A percentile compares a stretch with the other conserved stretches of the same genome.
These are phyloP conservation scores for Pelargonium fulgidum DNA, from an alignment of 441 rosid genomes.

Conservation along the genomic window DNA sequence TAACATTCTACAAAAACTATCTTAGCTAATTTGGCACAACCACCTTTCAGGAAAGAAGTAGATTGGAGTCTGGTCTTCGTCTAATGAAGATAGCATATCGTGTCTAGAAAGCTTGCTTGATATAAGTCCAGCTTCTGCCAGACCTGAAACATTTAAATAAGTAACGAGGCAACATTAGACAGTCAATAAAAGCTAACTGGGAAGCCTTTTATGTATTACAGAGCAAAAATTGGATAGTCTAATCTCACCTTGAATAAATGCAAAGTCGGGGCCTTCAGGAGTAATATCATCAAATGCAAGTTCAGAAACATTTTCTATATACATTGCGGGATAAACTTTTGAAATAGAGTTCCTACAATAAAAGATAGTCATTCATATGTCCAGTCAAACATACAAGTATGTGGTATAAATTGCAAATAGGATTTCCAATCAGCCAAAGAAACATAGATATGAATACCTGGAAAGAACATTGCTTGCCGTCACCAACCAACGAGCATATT, in stretches of 20 bases:
- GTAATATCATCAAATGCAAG: conserved; percentile 86
- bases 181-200: conserved; percentile 12
- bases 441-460: conserved; percentile 40
- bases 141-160: conserved; percentile 49
- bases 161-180: conserved; percentile 1
- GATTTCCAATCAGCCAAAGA: background rate
- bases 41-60: conserved; percentile 78
- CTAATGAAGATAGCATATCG: conserved; percentile 41
- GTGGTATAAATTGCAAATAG: conserved; percentile 9
- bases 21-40: conserved; percentile 14
- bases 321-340: conserved; percentile 94
- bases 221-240: conserved; percentile 7
- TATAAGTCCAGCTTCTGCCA: conserved; percentile 96
- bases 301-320: conserved; percentile 79
- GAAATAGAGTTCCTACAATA: conserved; percentile 59
- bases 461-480: conserved; percentile 74
- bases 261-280: conserved; percentile 81
- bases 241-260: conserved; percentile 77
- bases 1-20: conserved; percentile 6
- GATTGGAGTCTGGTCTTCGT: conserved; percentile 37
- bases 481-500: conserved; percentile 92
- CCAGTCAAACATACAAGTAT: background rate
- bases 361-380: conserved; percentile 17
- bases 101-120: conserved; percentile 77
- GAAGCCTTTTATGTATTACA: conserved; percentile 6